phyloP scores from a whole-genome alignment of 306 rosid genomes.

The Citrullus mucosospermus region DNA sequence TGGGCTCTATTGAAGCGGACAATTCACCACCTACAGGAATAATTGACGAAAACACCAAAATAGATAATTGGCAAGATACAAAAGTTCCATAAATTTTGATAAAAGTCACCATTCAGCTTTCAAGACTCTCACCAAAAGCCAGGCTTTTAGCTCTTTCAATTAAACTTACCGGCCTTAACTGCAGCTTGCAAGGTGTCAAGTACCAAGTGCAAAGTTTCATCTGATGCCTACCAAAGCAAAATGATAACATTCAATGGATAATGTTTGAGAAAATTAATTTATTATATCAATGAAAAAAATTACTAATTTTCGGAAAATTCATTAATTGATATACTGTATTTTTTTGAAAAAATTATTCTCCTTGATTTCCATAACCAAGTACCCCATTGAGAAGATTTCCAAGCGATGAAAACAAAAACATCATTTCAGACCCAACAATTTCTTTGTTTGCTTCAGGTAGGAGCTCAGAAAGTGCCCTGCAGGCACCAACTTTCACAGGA shows the following conservation, averaged over 20 bases:
- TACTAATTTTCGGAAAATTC: background rate
- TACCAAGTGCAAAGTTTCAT: conserved; percentile 80
- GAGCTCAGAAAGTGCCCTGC: conserved; percentile 75
- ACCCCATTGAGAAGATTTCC: conserved; percentile 76
- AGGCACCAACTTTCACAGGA: conserved; percentile 88
- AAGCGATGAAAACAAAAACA: conserved; percentile 73
- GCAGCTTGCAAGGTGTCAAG: conserved; percentile 81
- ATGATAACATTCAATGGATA: conserved; percentile 12
- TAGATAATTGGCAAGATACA: conserved; percentile 4
- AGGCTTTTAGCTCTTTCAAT: background rate
- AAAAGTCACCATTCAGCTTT: background rate
- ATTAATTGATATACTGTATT: background rate
- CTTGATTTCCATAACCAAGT: conserved; percentile 6
- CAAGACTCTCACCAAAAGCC: background rate
- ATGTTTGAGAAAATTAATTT: background rate
- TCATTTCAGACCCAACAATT: conserved; percentile 45
- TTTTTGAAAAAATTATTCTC: background rate
- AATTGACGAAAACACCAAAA: conserved; percentile 7
- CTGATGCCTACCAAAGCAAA: conserved; percentile 61
- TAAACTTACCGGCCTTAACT: conserved; percentile 52
- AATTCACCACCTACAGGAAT: conserved; percentile 47
- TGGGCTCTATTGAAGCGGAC: conserved; percentile 45
- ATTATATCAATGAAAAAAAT: background rate
- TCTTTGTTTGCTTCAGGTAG: conserved; percentile 70
- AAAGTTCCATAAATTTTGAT: background rate